A percentile compares a stretch with the other conserved stretches of the same genome.
phyloP scores from a whole-genome alignment of 805 yeast species.

The Metschnikowia picachoensis region DNA sequence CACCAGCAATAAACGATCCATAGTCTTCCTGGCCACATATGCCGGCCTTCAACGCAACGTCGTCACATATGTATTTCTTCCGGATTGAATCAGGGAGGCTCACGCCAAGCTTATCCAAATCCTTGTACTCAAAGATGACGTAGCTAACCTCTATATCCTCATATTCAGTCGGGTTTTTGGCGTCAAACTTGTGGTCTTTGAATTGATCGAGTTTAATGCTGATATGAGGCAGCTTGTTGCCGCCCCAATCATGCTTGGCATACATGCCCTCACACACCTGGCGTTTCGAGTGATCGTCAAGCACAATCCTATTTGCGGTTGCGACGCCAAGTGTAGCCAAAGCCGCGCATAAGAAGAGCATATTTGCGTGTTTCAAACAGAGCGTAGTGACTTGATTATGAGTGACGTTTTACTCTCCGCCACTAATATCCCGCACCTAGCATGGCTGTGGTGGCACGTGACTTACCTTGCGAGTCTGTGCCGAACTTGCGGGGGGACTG shows the following conservation, averaged over 20 bases:
- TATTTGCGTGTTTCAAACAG: background rate
- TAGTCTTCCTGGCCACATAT: slow-evolving; percentile 51
- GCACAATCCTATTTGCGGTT: slow-evolving; percentile 43
- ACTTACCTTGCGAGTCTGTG: background rate
- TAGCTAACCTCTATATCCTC: slow-evolving; percentile 52
- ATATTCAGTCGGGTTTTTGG: slow-evolving; percentile 20
- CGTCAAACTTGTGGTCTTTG: slow-evolving; percentile 27
- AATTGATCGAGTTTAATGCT: slow-evolving; percentile 27
- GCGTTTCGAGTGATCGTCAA: slow-evolving; percentile 44
- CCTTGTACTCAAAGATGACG: slow-evolving; percentile 80
- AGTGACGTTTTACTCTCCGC: background rate
- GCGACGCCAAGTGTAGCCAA: slow-evolving; percentile 10
- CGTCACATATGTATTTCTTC: slow-evolving; percentile 70
- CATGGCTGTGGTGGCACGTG: background rate
- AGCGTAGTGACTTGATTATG: background rate
- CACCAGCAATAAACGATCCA: slow-evolving; percentile 60
- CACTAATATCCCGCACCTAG: background rate
- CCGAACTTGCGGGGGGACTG: no score
- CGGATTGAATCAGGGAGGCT: slow-evolving; percentile 28
- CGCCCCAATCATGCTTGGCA: slow-evolving; percentile 83
- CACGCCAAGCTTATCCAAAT: slow-evolving; percentile 65
- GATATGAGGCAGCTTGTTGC: slow-evolving; percentile 57
- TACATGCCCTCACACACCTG: slow-evolving; percentile 91
- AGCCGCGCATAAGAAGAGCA: slow-evolving; percentile 4
- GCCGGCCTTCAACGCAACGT: slow-evolving; percentile 49